These are phyloP conservation scores for Taiwanofungus camphoratus DNA, from an alignment of 1,284 basidiomycete genomes.

Conservation along the genomic window DNA sequence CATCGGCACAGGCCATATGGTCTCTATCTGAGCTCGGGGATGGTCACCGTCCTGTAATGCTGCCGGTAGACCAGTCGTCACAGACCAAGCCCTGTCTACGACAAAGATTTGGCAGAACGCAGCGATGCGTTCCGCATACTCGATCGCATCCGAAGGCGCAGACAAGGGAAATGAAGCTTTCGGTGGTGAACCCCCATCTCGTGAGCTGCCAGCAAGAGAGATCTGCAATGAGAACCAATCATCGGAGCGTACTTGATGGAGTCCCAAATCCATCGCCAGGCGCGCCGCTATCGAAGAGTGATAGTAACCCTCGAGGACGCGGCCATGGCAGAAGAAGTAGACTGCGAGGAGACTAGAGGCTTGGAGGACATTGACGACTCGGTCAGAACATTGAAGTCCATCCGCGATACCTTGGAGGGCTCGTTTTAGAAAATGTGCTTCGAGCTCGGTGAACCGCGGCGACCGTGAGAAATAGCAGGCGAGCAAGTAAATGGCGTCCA, in stretches of 20 bases:
- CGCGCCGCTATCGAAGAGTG: conserved; percentile 54
- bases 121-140: conserved; percentile 42
- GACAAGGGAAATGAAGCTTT: conserved; percentile 30
- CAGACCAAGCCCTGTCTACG: conserved; percentile 54
- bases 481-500: conserved; percentile 55
- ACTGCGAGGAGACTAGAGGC: conserved; percentile 54
- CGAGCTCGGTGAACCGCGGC: conserved; percentile 35
- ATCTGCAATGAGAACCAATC: conserved; percentile 24
- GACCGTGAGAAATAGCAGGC: conserved; percentile 49
- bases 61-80: conserved; percentile 46
- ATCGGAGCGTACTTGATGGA: conserved; percentile 43
- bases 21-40: conserved; percentile 43
- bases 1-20: conserved; percentile 42
- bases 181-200: conserved; percentile 12
- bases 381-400: conserved; percentile 45
- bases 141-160: conserved; percentile 33
- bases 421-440: conserved; percentile 42
- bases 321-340: conserved; percentile 53
- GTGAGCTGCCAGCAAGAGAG: conserved; percentile 15
- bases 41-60: conserved; percentile 47
- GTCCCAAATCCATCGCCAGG: conserved; percentile 46
- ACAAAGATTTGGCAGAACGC: conserved; percentile 60
- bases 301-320: conserved; percentile 53
- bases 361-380: conserved; percentile 51
- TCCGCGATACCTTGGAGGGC: conserved; percentile 44